Base-by-base conservation (phyloP, 2,329 filamentous ascomycete genomes). In the Paramyrothecium sp. region DNA sequence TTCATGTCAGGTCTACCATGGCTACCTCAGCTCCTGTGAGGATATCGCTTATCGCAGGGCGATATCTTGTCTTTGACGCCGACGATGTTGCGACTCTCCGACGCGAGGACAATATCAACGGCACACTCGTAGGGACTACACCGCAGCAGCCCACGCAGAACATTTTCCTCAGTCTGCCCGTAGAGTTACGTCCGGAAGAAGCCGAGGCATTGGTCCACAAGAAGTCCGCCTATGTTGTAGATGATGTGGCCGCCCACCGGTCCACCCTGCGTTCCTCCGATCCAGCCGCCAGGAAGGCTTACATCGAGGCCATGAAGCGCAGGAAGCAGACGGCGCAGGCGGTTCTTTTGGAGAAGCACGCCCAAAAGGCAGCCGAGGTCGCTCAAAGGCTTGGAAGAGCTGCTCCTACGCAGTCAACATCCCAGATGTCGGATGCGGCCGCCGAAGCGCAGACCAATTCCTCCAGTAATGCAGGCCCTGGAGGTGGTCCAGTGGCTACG, bases 71-170 rank as follows among this genome's bases (percentile, higher is more conserved):
- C 64, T 98, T 97, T 79, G 92, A 96, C 71, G 85, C 92, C 66
- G 85, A 92, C 69, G 86, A 88, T 62, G 89, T 92, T 59, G 87
- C 89, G 66, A 84, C 89, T 71, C 81, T 97, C 61, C 90, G 95
- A 63, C 87, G 90, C 60, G 80, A 86, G 66, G 85, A 97, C 77
- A 88, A 91, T 71, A 92, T 97, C 66, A 93, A 90, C 68, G 92
- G 92, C 61, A 89, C 95, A 33, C 81, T 97, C 56, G 88, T 91
- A 58, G 95, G 95, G 57, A 93, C 91, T 8, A 86, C 97, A 30
- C 94, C 95, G 2, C 93, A 98, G 74, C 89, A 92, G 57, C 92
- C 93, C 7, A 94, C 96, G 65, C 95, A 99, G 75, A 98, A 97
- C 75, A 84, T 97, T 57, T 98, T 98, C 71, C 84, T 94, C 58